A percentile compares a stretch with the other conserved stretches of the same genome.
Evolutionary conservation across 768 basidiomycete genomes (phyloP).

Genomic region (Botryobasidium botryosum): DNA sequence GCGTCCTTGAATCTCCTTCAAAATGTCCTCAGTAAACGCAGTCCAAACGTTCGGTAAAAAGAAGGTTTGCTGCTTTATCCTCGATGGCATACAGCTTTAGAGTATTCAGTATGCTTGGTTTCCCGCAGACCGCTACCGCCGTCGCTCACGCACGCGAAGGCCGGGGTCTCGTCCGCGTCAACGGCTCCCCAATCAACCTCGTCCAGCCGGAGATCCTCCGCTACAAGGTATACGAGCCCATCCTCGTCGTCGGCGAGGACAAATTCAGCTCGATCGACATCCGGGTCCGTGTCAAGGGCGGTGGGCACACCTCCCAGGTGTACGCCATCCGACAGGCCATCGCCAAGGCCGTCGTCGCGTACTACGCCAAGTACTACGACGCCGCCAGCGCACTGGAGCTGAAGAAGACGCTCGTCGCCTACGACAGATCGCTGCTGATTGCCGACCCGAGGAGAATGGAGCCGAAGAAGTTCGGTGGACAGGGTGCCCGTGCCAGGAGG

Average conservation of each 20-base stretch:
- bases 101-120: not conserved
- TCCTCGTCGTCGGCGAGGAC: slow-evolving; percentile 86
- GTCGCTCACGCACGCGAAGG: slow-evolving; percentile 96
- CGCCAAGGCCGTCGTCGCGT: slow-evolving; percentile 92
- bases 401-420: slow-evolving; percentile 94
- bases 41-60: slow-evolving; percentile 99
- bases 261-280: slow-evolving; percentile 80
- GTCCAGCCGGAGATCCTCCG: slow-evolving; percentile 91
- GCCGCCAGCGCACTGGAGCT: slow-evolving; percentile 93
- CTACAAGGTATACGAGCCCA: slow-evolving; percentile 94
- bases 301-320: slow-evolving; percentile 97
- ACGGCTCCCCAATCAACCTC: slow-evolving; percentile 91
- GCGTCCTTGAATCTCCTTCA: slow-evolving; percentile 26
- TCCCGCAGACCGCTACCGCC: slow-evolving; percentile 77
- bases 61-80: slow-evolving; percentile 43
- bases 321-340: slow-evolving; percentile 99
- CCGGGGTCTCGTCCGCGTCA: slow-evolving; percentile 89
- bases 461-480: slow-evolving; percentile 98
- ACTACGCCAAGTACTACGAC: slow-evolving; percentile 97
- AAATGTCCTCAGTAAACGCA: slow-evolving; percentile 65
- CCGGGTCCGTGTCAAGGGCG: slow-evolving; percentile 94
- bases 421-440: slow-evolving; percentile 81
- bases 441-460: slow-evolving; percentile 96
- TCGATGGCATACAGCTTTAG: not conserved
- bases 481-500: slow-evolving; percentile 93